A percentile compares a stretch with the other conserved stretches of the same genome.
Conservation (phyloP, 768 basidiomycete species). For the Trametes sanguinea region DNA sequence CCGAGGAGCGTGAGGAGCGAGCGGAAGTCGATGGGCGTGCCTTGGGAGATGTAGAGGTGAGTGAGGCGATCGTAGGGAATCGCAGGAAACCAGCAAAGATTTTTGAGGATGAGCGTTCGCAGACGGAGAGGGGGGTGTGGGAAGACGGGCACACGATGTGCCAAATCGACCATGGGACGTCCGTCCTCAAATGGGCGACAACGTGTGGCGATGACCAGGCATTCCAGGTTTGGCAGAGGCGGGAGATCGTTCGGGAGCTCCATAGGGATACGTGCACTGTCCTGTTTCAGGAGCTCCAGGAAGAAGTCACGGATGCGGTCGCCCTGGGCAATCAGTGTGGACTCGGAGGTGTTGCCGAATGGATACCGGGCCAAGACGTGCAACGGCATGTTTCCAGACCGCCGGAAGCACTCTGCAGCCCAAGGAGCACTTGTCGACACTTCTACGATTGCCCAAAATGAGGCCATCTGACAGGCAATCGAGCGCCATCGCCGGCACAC, state of each 20-base stretch:
- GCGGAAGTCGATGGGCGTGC: conserved; percentile 11
- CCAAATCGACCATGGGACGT: conserved; percentile 17
- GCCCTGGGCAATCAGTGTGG: neutral
- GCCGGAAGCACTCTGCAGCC: neutral
- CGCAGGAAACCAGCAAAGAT: conserved; percentile 17
- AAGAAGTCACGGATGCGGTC: conserved; percentile 10
- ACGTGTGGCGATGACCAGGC: conserved; percentile 9
- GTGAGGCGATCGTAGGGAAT: conserved; percentile 13
- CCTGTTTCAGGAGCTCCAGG: neutral
- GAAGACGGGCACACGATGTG: conserved; percentile 1
- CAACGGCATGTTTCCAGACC: conserved; percentile 13
- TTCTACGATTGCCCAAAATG: conserved; percentile 18
- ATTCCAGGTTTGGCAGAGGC: conserved; percentile 1
- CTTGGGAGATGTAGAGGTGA: conserved; percentile 14
- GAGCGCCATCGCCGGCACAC: conserved; percentile 20
- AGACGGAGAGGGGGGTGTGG: neutral
- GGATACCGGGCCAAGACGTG: conserved; percentile 9
- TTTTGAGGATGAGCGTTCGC: conserved; percentile 10
- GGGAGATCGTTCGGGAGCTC: neutral
- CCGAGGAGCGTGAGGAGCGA: conserved; percentile 15
- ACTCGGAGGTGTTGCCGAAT: neutral
- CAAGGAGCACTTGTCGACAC: neutral
- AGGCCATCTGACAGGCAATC: conserved; percentile 11
- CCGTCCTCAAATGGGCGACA: conserved; percentile 14
- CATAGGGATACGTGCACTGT: conserved; percentile 1